phyloP scores from a whole-genome alignment of 805 yeast genomes.

The Monosporozyma solicola region DNA sequence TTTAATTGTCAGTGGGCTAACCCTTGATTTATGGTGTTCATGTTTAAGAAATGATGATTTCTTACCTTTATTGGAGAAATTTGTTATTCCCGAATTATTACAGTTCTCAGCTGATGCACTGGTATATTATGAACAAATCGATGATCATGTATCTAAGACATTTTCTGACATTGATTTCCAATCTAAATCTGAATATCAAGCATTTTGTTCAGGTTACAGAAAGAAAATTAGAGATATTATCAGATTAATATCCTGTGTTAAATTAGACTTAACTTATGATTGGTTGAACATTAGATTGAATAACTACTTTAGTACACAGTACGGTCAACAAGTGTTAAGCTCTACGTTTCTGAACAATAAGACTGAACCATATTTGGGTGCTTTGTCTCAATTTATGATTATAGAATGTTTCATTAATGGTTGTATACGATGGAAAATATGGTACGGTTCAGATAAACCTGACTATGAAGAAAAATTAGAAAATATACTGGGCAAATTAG shows the following conservation, averaged over 20 bases:
- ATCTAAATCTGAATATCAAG: slow-evolving; percentile 65
- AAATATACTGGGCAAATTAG: slow-evolving; percentile 45
- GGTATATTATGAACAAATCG: slow-evolving; percentile 62
- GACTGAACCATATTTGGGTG: slow-evolving; percentile 63
- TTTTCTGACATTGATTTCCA: slow-evolving; percentile 84
- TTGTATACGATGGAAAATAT: slow-evolving; percentile 87
- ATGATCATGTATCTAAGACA: slow-evolving; percentile 52
- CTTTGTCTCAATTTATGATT: slow-evolving; percentile 73
- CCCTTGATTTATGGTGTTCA: slow-evolving; percentile 91
- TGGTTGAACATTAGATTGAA: slow-evolving; percentile 77
- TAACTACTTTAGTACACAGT: slow-evolving; percentile 56
- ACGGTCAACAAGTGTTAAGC: slow-evolving; percentile 57
- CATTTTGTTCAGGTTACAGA: slow-evolving; percentile 71
- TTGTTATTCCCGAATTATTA: slow-evolving; percentile 53
- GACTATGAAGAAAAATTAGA: slow-evolving; percentile 45
- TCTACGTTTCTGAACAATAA: slow-evolving; percentile 45
- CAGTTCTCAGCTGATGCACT: slow-evolving; percentile 72
- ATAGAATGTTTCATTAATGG: slow-evolving; percentile 90
- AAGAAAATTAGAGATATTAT: slow-evolving; percentile 86
- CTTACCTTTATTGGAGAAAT: slow-evolving; percentile 38
- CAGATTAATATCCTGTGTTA: slow-evolving; percentile 76
- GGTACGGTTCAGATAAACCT: slow-evolving; percentile 44
- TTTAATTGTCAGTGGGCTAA: slow-evolving; percentile 80
- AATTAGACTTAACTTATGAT: slow-evolving; percentile 67
- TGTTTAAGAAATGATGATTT: slow-evolving; percentile 74